Evolutionary conservation across 1,139 yeast genomes (phyloP), one percentile per base, ranked within the genome.

Genomic region (Hansenula lynferdii): DNA sequence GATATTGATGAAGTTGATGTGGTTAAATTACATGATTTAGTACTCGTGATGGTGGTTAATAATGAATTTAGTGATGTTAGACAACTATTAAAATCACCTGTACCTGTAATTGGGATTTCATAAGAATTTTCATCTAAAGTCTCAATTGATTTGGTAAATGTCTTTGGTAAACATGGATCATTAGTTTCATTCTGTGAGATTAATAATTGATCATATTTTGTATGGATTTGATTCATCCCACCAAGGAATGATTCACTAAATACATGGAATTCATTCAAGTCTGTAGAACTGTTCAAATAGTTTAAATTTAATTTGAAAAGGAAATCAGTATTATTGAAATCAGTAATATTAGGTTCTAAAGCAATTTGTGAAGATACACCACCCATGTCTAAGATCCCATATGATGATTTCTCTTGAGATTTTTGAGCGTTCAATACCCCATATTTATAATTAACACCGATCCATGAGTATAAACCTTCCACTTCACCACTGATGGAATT

Each of bases 301-400:
- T 52, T 40, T 33, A 85, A 61, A 16, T 67, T 65, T 3, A 85
- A 59, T 28, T 64, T 64, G 51, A 73, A 76, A 40, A 85, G 58
- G 37, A 74, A 75, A 40, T 78, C 77, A 38, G 65, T 57, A 49
- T 80, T 83, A 7, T 59, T 62, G 12, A 67, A 63, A 45, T 80
- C 85, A 0, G 81, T 67, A 16, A 62, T 42, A 50, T 76, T 75
- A 0, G 95, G 94, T 48, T 77, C 84, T 56, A 84, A 85, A 1
- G 87, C 85, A 27, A 86, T 77, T 55, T 86, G 95, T 1, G 95
- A 81, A 2, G 92, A 82, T 0, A 94, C 94, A 0, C 95, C 95
- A 5, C 95, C 95, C 89, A 86, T 81, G 48, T 85, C 95, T 43
- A 86, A 59, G 27, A 85, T 67, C 2, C 95, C 95, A 50, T 76